Conservation (phyloP, 75 land plant genomes). For the Sequoiadendron giganteum region DNA sequence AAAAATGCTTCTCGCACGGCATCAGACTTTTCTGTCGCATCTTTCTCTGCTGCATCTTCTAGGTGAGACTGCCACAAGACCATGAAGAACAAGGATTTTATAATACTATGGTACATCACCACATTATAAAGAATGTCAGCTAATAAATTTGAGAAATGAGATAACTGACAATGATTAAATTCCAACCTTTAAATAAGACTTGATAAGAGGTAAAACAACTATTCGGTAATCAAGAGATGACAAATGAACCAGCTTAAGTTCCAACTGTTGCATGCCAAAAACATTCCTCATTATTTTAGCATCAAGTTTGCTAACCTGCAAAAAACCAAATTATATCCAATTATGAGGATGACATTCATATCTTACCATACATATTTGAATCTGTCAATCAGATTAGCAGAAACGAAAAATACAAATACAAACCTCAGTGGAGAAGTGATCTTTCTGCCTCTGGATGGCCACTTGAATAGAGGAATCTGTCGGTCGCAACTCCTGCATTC, state of each 20-base stretch:
- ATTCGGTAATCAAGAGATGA: slow-evolving; percentile 65
- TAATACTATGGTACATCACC: not conserved
- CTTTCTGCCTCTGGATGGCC: slow-evolving; percentile 76
- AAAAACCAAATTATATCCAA: not conserved
- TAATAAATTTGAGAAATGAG: not conserved
- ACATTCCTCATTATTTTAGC: slow-evolving; percentile 65
- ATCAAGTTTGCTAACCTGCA: slow-evolving; percentile 80
- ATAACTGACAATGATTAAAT: not conserved
- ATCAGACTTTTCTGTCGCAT: slow-evolving; percentile 85
- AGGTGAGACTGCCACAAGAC: slow-evolving; percentile 45
- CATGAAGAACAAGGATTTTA: not conserved
- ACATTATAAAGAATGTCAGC: not conserved
- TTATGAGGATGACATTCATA: not conserved
- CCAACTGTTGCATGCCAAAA: slow-evolving; percentile 59
- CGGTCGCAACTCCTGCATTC: slow-evolving; percentile 56
- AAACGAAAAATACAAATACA: not conserved
- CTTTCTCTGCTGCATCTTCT: slow-evolving; percentile 80
- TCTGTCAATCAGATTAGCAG: not conserved
- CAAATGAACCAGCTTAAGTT: slow-evolving; percentile 57
- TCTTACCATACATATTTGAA: not conserved
- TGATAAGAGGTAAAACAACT: slow-evolving; percentile 64
- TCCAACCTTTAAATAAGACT: slow-evolving; percentile 66
- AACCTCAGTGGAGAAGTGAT: slow-evolving; percentile 77
- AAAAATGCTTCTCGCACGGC: slow-evolving; percentile 85
- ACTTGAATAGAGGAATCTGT: slow-evolving; percentile 61